Percentiles rank a stretch among this genome's conserved stretches.
phyloP scores from a whole-genome alignment of 371 early-diverging fungal species.

The Gilbertella persicaria region DNA sequence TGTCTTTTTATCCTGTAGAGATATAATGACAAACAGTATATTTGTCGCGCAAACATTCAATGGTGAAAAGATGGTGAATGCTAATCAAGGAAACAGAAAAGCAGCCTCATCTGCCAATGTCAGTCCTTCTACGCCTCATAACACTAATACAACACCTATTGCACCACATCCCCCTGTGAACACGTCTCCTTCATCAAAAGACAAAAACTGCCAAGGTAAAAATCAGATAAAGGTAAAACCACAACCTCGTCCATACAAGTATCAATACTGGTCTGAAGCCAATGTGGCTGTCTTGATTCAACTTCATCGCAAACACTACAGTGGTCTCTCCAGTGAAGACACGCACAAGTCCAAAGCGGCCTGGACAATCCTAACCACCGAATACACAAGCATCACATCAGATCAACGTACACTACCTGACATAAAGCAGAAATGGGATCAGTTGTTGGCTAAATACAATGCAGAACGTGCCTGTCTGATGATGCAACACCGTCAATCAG shows the following conservation, averaged over 20 bases:
- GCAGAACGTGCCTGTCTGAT: conserved; percentile 9
- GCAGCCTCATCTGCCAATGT: neutral
- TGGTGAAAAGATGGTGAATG: conserved; percentile 16
- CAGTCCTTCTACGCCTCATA: no score
- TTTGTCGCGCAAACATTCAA: conserved; percentile 16
- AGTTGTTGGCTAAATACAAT: conserved; percentile 13
- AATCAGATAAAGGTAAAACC: no score
- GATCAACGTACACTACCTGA: neutral
- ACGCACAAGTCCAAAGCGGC: neutral
- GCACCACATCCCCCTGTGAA: no score
- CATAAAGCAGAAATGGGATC: neutral
- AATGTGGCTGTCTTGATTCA: conserved; percentile 10
- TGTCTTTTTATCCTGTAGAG: neutral
- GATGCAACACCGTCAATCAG: neutral
- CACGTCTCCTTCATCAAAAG: no score
- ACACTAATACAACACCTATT: no score
- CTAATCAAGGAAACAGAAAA: neutral
- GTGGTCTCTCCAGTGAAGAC: neutral
- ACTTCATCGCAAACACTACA: conserved; percentile 10
- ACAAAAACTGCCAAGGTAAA: no score
- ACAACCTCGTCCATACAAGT: no score
- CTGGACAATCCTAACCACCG: conserved; percentile 2
- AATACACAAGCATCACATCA: conserved; percentile 10
- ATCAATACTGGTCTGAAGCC: conserved; percentile 19
- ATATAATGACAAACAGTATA: neutral